These are phyloP conservation scores for Entomortierella beljakovae DNA, from an alignment of 192 early-diverging fungal species.

Conservation along the genomic window DNA sequence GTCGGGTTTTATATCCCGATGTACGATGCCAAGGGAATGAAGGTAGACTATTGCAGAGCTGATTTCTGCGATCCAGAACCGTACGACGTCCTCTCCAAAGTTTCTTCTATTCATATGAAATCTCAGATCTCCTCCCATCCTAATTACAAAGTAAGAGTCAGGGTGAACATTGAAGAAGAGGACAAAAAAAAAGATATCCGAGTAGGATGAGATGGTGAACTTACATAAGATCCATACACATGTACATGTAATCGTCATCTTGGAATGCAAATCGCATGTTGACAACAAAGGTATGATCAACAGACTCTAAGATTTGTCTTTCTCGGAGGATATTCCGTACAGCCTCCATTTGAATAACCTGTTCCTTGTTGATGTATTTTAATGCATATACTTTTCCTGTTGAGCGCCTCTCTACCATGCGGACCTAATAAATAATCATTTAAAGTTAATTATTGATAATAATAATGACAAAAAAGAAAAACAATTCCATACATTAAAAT, in stretches of 20 bases:
- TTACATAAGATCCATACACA: constrained; percentile 91
- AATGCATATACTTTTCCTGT: constrained; percentile 81
- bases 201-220: neutral
- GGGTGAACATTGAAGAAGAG: neutral
- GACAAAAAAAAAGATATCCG: neutral
- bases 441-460: neutral
- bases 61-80: constrained; percentile 90
- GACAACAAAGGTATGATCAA: constrained; percentile 76
- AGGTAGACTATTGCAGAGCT: constrained; percentile 84
- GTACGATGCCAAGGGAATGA: constrained; percentile 86
- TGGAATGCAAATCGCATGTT: constrained; percentile 93
- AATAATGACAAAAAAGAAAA: neutral
- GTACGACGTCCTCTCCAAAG: constrained; percentile 81
- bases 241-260: constrained; percentile 89
- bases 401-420: constrained; percentile 83
- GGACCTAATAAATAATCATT: constrained; percentile 64
- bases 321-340: constrained; percentile 88
- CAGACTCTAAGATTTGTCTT: constrained; percentile 78
- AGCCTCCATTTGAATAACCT: constrained; percentile 88
- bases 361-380: constrained; percentile 89
- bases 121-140: constrained; percentile 86
- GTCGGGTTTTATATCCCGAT: constrained; percentile 95
- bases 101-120: constrained; percentile 79
- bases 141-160: constrained; percentile 13
- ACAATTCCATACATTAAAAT: neutral